Conservation (phyloP, 176 grass and related monocot species). For the Rhynchospora pubera region DNA sequence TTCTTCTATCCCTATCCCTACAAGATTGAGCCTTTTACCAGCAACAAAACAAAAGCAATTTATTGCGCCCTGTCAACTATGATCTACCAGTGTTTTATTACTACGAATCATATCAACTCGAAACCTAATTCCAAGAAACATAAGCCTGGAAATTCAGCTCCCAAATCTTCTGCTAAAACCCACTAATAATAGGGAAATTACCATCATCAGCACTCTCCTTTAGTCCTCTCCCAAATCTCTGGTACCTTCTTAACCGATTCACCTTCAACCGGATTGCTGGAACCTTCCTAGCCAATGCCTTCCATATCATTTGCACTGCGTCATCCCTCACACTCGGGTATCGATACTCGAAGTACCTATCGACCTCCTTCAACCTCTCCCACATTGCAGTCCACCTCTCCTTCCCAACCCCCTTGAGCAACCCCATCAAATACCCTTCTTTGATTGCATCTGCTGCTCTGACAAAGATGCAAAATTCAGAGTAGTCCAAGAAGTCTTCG, state of each 20-base stretch:
- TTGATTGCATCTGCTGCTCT: conserved; percentile 55
- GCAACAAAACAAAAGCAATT: no score
- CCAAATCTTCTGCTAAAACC: background rate
- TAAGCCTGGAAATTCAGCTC: background rate
- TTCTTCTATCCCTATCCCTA: no score
- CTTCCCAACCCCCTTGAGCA: conserved; percentile 43
- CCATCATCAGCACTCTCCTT: background rate
- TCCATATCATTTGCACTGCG: conserved; percentile 85
- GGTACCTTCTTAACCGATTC: conserved; percentile 51
- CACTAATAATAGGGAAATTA: conserved; percentile 11
- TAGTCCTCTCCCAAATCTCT: conserved; percentile 24
- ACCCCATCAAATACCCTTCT: conserved; percentile 49
- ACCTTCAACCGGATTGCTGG: conserved; percentile 44
- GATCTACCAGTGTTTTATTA: background rate
- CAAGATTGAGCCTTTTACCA: no score
- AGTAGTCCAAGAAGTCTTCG: conserved; percentile 67
- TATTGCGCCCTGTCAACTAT: no score
- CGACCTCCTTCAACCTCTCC: conserved; percentile 63
- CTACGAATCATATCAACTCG: background rate
- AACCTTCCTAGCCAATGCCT: conserved; percentile 55
- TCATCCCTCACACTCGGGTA: conserved; percentile 58
- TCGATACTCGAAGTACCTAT: conserved; percentile 62
- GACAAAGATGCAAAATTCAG: conserved; percentile 78
- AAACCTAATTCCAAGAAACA: background rate
- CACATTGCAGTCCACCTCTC: conserved; percentile 64